A percentile compares a stretch with the other conserved stretches of the same genome.
Evolutionary conservation across 1,284 basidiomycete species (phyloP).

Genomic region (Moesziomyces antarcticus): DNA sequence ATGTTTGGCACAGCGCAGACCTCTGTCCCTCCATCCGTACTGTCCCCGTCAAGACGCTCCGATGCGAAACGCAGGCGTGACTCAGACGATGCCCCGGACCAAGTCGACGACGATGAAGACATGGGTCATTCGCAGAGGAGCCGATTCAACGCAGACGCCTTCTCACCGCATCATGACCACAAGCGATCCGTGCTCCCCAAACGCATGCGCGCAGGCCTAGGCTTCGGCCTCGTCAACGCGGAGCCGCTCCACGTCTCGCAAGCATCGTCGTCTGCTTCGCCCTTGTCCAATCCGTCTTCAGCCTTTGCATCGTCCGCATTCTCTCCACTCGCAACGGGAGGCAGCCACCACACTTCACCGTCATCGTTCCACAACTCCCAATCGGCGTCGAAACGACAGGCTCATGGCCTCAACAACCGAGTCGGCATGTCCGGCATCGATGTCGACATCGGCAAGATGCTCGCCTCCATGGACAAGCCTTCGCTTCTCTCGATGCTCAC

Average conservation of each 20-base stretch:
- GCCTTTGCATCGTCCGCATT: constrained; percentile 7
- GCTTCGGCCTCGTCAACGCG: constrained; percentile 35
- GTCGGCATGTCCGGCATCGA: constrained; percentile 48
- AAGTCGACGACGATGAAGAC: constrained; percentile 46
- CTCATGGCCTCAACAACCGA: constrained; percentile 14
- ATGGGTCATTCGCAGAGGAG: constrained; percentile 31
- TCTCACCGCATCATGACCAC: constrained; percentile 16
- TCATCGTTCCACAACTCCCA: constrained; percentile 4
- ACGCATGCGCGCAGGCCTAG: constrained; percentile 51
- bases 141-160: constrained; percentile 21
- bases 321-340: constrained; percentile 1
- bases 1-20: constrained; percentile 22
- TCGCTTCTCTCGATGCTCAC: constrained; percentile 57
- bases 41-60: constrained; percentile 25
- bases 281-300: background rate
- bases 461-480: constrained; percentile 61
- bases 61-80: constrained; percentile 51
- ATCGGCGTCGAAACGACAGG: constrained; percentile 34
- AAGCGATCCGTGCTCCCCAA: constrained; percentile 42
- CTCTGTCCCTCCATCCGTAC: constrained; percentile 6
- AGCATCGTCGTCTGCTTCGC: constrained; percentile 13
- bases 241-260: constrained; percentile 16
- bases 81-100: constrained; percentile 29
- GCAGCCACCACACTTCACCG: background rate
- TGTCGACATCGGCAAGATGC: constrained; percentile 57